Evolutionary conservation across 225 moss, liverwort and hornwort genomes (phyloP), one percentile per base, ranked within the genome.

Genomic region (Rhytidiadelphus loreus): DNA sequence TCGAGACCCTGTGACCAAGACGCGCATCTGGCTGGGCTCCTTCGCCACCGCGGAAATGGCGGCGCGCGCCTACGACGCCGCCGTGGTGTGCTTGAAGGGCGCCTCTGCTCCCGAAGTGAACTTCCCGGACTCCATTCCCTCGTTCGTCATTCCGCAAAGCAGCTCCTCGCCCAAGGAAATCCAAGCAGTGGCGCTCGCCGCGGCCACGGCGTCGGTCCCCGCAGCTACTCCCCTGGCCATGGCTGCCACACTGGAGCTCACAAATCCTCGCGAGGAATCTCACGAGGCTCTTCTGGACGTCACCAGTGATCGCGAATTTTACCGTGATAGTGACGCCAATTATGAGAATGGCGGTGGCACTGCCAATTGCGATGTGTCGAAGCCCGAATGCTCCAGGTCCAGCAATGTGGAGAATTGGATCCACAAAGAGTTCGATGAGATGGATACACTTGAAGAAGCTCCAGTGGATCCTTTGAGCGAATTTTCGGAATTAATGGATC

Each of bases 21-120:
- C 91, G 24, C 81, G 92, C 58, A 93, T 93, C 77, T 93, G 93
- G 93, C 85, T 93, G 76, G 93, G 92, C 26, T 92, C 91, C 5
- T 93, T 92, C 65, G 88, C 93, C 59, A 88, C 86, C 0, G 91
- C 93, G 69, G 92, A 93, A 83, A 92, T 91, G 91, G 91, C 92
- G 41, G 91, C 91, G 29, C 88, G 91, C 13, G 91, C 93, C 9
- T 93, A 92, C 82, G 92, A 91, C 23, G 94, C 92, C 56, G 92
- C 92, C 44, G 92, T 92, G 30, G 90, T 94, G 52, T 92, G 94
- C 87, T 90, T 92, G 76, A 91, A 92, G 56, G 91, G 91, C 46
- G 81, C 86, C 6, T 86, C 77, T 5, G 92, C 90, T 23, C 83
- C 90, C 8, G 89, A 90, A 25, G 80, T 94, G 56, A 94, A 92